Evolutionary conservation across 345 rosid genomes (phyloP).

Genomic region (Camelina hispida): DNA sequence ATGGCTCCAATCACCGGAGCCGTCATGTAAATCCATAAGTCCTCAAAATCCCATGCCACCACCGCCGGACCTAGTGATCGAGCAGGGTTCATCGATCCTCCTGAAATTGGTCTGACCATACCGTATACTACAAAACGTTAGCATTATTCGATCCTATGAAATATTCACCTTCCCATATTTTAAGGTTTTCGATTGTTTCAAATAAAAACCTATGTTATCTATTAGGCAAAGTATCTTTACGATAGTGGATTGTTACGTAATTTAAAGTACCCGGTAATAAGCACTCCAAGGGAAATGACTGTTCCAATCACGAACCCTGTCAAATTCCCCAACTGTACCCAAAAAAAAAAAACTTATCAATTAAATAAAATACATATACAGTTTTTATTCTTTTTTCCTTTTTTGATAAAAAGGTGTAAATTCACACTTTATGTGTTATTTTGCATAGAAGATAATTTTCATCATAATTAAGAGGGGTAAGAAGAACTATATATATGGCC

Average conservation of each 20-base stretch:
- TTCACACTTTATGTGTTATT: not conserved
- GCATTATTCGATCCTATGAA: not conserved
- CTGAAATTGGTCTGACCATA: constrained; percentile 72
- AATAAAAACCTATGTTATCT: not conserved
- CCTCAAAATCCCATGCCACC: constrained; percentile 64
- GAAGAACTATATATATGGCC: not conserved
- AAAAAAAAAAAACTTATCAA: not conserved
- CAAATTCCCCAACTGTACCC: constrained; percentile 58
- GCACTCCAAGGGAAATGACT: constrained; percentile 76
- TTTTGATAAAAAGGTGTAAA: not conserved
- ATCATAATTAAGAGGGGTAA: not conserved
- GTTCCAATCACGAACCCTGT: constrained; percentile 73
- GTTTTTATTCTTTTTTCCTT: too few species aligned
- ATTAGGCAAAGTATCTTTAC: not conserved
- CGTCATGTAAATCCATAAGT: constrained; percentile 78
- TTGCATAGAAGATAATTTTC: not conserved
- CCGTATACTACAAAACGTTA: constrained; percentile 5
- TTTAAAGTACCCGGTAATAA: constrained; percentile 65
- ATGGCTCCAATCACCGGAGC: constrained; percentile 76
- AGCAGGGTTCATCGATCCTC: constrained; percentile 95
- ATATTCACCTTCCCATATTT: not conserved
- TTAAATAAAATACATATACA: not conserved
- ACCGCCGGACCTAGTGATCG: constrained; percentile 94
- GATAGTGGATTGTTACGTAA: not conserved
- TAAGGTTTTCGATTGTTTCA: not conserved